phyloP scores from a whole-genome alignment of 108 stramenopile genomes.

The Seminavis robusta region DNA sequence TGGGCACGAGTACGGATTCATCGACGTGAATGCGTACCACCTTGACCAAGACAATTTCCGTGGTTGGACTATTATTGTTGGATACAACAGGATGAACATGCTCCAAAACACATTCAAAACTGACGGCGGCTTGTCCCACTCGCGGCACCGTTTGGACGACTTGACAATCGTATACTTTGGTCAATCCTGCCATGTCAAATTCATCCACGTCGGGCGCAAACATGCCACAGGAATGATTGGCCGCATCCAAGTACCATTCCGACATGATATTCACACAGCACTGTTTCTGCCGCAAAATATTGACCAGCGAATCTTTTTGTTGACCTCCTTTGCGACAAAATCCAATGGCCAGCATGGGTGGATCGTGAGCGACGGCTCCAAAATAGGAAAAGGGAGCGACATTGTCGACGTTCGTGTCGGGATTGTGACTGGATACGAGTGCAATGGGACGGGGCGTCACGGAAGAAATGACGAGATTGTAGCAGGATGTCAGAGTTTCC shows the following conservation, averaged over 20 bases:
- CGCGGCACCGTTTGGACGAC: conserved; percentile 18
- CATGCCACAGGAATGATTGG: conserved; percentile 23
- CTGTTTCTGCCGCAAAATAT: conserved; percentile 14
- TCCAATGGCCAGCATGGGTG: conserved; percentile 31
- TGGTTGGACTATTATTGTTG: background rate
- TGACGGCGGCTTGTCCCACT: conserved; percentile 16
- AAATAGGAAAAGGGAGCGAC: conserved; percentile 29
- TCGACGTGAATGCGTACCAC: conserved; percentile 24
- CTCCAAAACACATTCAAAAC: conserved; percentile 17
- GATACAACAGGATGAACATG: conserved; percentile 13
- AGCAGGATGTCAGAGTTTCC: conserved; percentile 8
- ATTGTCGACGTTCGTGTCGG: conserved; percentile 15
- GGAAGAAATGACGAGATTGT: conserved; percentile 29
- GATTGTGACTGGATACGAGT: conserved; percentile 2
- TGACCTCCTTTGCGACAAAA: conserved; percentile 19
- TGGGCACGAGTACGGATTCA: background rate
- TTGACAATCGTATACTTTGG: conserved; percentile 8
- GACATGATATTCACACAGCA: conserved; percentile 19
- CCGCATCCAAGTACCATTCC: conserved; percentile 30
- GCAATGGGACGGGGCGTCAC: conserved; percentile 28
- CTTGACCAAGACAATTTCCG: conserved; percentile 25
- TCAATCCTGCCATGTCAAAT: conserved; percentile 14
- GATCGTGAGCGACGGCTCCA: conserved; percentile 21
- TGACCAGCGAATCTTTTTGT: conserved; percentile 20
- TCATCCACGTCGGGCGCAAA: conserved; percentile 17